These are phyloP conservation scores for Sinapis alba DNA, from an alignment of 441 rosid genomes.

Conservation along the genomic window DNA sequence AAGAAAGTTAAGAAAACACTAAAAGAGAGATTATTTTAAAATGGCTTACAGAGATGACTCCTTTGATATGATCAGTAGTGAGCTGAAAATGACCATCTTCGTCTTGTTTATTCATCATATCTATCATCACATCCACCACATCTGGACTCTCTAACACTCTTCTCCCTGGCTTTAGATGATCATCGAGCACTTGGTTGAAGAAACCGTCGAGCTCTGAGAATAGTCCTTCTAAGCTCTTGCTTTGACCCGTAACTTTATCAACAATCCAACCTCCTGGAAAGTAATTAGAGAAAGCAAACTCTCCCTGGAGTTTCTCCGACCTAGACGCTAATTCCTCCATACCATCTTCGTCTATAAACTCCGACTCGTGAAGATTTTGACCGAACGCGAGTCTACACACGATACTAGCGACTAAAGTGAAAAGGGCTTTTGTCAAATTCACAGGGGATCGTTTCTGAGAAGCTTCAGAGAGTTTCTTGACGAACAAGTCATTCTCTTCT, in stretches of 20 bases:
- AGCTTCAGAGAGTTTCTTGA: slow-evolving; percentile 42
- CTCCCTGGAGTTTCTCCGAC: slow-evolving; percentile 28
- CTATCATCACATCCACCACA: slow-evolving; percentile 42
- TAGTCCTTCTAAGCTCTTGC: slow-evolving; percentile 38
- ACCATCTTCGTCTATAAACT: slow-evolving; percentile 39
- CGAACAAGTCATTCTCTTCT: slow-evolving; percentile 45
- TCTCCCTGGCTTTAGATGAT: slow-evolving; percentile 49
- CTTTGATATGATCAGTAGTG: slow-evolving; percentile 48
- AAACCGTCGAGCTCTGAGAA: slow-evolving; percentile 45
- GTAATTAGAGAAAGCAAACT: slow-evolving; percentile 41
- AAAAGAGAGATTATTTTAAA: background rate
- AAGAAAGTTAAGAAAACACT: background rate
- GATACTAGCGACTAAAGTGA: slow-evolving; percentile 37
- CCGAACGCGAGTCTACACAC: slow-evolving; percentile 49
- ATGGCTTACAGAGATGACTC: slow-evolving; percentile 49
- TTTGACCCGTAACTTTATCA: slow-evolving; percentile 46
- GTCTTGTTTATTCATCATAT: slow-evolving; percentile 36
- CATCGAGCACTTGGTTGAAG: slow-evolving; percentile 45
- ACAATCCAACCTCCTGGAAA: slow-evolving; percentile 54
- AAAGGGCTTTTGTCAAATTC: slow-evolving; percentile 42
- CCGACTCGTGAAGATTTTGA: slow-evolving; percentile 37
- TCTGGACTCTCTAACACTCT: slow-evolving; percentile 42
- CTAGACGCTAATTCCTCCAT: slow-evolving; percentile 34
- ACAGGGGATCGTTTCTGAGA: slow-evolving; percentile 38
- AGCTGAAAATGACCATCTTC: slow-evolving; percentile 31